Conservation (phyloP, 2,329 filamentous ascomycete species). For the Endocalyx cinctus region DNA sequence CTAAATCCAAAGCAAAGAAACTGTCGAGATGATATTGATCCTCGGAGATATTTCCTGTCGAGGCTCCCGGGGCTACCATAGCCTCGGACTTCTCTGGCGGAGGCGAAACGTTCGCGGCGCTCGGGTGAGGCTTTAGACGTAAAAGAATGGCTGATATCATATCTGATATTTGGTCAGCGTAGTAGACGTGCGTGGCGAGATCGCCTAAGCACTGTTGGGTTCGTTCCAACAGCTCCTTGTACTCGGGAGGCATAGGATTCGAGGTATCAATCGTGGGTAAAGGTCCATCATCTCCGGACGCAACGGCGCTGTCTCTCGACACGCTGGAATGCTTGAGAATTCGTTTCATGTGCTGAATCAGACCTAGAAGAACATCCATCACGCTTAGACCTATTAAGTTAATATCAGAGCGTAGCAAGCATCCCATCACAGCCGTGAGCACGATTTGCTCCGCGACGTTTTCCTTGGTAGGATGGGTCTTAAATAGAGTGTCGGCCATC, state of each 20-base stretch:
- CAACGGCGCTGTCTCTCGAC: conserved; percentile 16
- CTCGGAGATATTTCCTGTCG: conserved; percentile 36
- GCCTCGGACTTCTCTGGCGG: conserved; percentile 42
- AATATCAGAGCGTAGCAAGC: conserved; percentile 78
- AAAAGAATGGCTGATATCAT: conserved; percentile 81
- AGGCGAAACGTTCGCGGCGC: conserved; percentile 36
- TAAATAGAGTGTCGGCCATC: conserved; percentile 70
- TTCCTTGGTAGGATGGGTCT: conserved; percentile 64
- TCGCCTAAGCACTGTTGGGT: conserved; percentile 84
- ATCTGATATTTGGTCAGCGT: conserved; percentile 91
- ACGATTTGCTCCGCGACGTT: conserved; percentile 70
- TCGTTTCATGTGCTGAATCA: conserved; percentile 78
- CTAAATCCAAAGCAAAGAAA: conserved; percentile 48
- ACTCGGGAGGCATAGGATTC: conserved; percentile 43
- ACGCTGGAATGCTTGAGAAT: conserved; percentile 61
- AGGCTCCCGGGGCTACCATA: conserved; percentile 27
- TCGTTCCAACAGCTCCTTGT: conserved; percentile 61
- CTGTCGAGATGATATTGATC: conserved; percentile 44
- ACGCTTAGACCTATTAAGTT: conserved; percentile 94
- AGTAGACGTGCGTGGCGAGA: conserved; percentile 91
- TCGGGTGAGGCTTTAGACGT: conserved; percentile 65
- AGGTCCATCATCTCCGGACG: conserved; percentile 24
- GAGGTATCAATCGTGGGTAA: conserved; percentile 25
- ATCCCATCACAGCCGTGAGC: conserved; percentile 73
- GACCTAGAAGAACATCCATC: conserved; percentile 84